Conservation (phyloP, 495 filamentous ascomycete genomes). For the Neohortaea acidophila region DNA sequence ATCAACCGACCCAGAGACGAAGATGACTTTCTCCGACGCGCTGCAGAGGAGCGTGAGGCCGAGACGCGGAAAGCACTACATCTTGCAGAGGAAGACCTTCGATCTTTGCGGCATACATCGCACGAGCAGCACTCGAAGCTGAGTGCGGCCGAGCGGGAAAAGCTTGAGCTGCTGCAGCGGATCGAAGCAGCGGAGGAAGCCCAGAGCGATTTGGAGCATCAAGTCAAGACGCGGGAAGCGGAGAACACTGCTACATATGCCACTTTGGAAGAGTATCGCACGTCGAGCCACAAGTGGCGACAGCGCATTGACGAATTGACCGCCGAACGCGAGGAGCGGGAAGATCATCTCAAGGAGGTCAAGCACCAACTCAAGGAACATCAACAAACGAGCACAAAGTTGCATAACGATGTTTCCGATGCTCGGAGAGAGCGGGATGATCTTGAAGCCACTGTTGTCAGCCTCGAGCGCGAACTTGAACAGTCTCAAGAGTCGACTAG, state of each 20-base stretch:
- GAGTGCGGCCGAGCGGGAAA: slow-evolving; percentile 38
- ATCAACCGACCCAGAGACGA: slow-evolving; percentile 24
- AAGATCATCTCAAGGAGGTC: too few relatives aligned
- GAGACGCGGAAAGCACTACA: slow-evolving; percentile 56
- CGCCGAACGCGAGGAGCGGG: slow-evolving; percentile 41
- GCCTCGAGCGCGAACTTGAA: slow-evolving; percentile 59
- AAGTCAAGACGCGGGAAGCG: slow-evolving; percentile 9
- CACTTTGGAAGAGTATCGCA: slow-evolving; percentile 46
- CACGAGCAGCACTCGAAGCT: slow-evolving; percentile 48
- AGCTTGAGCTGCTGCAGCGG: slow-evolving; percentile 26
- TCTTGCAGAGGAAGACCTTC: slow-evolving; percentile 57
- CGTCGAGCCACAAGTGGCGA: slow-evolving; percentile 41
- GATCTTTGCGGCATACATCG: slow-evolving; percentile 50
- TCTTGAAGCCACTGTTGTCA: slow-evolving; percentile 45
- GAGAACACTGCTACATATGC: slow-evolving; percentile 40
- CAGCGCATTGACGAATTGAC: slow-evolving; percentile 38
- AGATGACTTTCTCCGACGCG: slow-evolving; percentile 49
- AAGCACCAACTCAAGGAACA: too few relatives aligned
- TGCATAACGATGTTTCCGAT: slow-evolving; percentile 38
- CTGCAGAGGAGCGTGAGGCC: slow-evolving; percentile 55
- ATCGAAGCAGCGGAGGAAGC: slow-evolving; percentile 12
- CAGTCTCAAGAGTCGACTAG: slow-evolving; percentile 69
- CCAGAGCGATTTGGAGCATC: slow-evolving; percentile 8
- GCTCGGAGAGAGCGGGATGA: slow-evolving; percentile 33
- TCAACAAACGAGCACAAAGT: slow-evolving; percentile 39